Percentiles rank a stretch among this genome's conserved stretches.
Evolutionary conservation across 352 stramenopile species (phyloP).

Genomic region (Phytopythium oedochilum): DNA sequence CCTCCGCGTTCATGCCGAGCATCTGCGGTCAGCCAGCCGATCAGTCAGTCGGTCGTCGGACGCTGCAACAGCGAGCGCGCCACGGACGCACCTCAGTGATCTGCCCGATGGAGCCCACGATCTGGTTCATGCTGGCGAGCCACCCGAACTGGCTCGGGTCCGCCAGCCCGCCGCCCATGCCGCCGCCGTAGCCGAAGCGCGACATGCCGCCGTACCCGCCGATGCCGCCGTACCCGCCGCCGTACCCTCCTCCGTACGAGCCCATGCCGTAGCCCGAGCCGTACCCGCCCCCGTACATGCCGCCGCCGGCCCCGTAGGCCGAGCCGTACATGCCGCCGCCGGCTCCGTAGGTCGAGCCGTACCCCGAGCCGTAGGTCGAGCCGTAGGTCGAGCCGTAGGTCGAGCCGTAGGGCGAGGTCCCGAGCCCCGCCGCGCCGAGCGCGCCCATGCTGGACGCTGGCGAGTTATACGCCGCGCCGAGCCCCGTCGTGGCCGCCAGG

Average conservation of each 20-base stretch:
- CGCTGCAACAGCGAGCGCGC: background rate
- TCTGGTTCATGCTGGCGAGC: constrained; percentile 66
- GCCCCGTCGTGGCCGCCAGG: constrained; percentile 2
- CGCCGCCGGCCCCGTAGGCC: background rate
- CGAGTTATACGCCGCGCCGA: constrained; percentile 7
- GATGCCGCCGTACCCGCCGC: constrained; percentile 28
- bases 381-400: constrained; percentile 23
- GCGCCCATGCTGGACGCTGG: constrained; percentile 10
- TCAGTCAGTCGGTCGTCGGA: background rate
- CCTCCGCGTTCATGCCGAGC: constrained; percentile 73
- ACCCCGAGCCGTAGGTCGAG: constrained; percentile 8
- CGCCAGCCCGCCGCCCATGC: constrained; percentile 31
- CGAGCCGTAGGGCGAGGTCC: constrained; percentile 20
- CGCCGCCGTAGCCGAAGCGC: constrained; percentile 26
- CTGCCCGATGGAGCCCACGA: constrained; percentile 63
- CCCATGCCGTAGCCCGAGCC: constrained; percentile 19
- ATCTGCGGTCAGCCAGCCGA: constrained; percentile 19
- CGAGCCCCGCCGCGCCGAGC: constrained; percentile 16
- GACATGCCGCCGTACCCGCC: constrained; percentile 15
- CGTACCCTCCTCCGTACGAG: constrained; percentile 22
- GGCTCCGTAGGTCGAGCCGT: constrained; percentile 20
- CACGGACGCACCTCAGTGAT: constrained; percentile 50
- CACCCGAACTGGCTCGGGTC: constrained; percentile 55
- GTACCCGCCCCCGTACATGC: constrained; percentile 9
- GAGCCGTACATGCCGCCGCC: constrained; percentile 11